Evolutionary conservation across 1,284 basidiomycete genomes (phyloP), one percentile per base, ranked within the genome.

Genomic region (Athelia sp.): DNA sequence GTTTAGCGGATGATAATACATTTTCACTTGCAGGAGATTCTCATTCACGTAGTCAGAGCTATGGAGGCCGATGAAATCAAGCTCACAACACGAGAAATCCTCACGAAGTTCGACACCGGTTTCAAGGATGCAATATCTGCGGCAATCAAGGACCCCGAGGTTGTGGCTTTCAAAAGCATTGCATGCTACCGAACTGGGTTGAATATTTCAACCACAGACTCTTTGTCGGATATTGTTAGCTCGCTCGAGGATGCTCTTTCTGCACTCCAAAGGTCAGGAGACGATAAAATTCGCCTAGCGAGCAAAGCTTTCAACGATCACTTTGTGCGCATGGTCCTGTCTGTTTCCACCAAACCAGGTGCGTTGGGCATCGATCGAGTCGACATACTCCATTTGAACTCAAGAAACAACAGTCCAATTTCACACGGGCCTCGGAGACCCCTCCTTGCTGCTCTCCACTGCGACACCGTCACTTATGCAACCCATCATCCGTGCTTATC

Each of bases 381-480:
- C n/a, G n/a, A n/a, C n/a, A n/a, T n/a, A n/a, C n/a, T n/a, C n/a
- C n/a, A n/a, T n/a, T n/a, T n/a, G n/a, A n/a, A n/a, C n/a, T n/a
- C n/a, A n/a, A n/a, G n/a, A n/a, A n/a, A n/a, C n/a, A 40, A 40
- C 50, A 87, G 87, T 90, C 9, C 87, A 90, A 67, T 90, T 90
- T 62, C 87, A 90, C 58, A 89, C 85, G 4, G 87, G 87, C 21
- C 70, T 90, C 1, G 88, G 87, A 4, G 87, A 90, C 59, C 80
- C 74, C 50, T 84, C 89, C 52, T 76, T 90, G 43, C 71, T 64
- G n/a, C 68, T 89, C 22, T 56, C 67, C 14, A 72, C 69, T 4
- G 72, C 84, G 0, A 83, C 82, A 1, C 86, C 88, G 1, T 70
- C 84, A 6, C 73, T 78, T 46, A 67, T 90, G 58, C 87, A 90